Evolutionary conservation across 2,329 filamentous ascomycete genomes (phyloP).

Genomic region (Capronia epimyces): DNA sequence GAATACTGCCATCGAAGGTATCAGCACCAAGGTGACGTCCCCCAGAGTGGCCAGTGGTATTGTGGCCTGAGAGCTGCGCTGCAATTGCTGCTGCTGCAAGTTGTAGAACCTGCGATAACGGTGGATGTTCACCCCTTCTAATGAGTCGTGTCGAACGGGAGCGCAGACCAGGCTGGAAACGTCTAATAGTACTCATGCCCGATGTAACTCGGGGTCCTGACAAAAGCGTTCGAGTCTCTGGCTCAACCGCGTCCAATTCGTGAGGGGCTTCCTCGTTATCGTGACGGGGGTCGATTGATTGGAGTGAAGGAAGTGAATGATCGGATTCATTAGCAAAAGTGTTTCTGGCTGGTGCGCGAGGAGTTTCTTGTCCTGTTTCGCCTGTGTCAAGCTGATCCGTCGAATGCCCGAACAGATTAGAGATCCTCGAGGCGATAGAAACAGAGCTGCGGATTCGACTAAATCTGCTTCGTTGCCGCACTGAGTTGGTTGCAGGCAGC

Average conservation of each 20-base stretch:
- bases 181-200: slow-evolving; percentile 34
- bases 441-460: slow-evolving; percentile 42
- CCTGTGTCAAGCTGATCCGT: slow-evolving; percentile 28
- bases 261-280: slow-evolving; percentile 38
- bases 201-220: slow-evolving; percentile 32
- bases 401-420: slow-evolving; percentile 41
- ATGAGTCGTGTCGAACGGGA: slow-evolving; percentile 50
- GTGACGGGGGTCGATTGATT: slow-evolving; percentile 38
- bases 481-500: slow-evolving; percentile 24
- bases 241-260: slow-evolving; percentile 41
- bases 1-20: slow-evolving; percentile 57
- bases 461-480: slow-evolving; percentile 33
- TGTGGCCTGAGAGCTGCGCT: slow-evolving; percentile 58
- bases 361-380: slow-evolving; percentile 30
- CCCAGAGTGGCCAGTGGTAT: slow-evolving; percentile 51
- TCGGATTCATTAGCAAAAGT: slow-evolving; percentile 34
- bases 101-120: slow-evolving; percentile 57
- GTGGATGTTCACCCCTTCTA: slow-evolving; percentile 57
- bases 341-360: slow-evolving; percentile 32
- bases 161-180: slow-evolving; percentile 43
- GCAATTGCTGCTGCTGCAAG: slow-evolving; percentile 60
- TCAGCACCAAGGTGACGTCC: slow-evolving; percentile 51
- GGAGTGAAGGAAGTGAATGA: slow-evolving; percentile 35
- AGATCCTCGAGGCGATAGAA: slow-evolving; percentile 37
- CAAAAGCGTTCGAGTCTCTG: slow-evolving; percentile 33